A percentile compares a stretch with the other conserved stretches of the same genome.
phyloP scores from a whole-genome alignment of 768 basidiomycete species.

The Mrakia hoshinonis region DNA sequence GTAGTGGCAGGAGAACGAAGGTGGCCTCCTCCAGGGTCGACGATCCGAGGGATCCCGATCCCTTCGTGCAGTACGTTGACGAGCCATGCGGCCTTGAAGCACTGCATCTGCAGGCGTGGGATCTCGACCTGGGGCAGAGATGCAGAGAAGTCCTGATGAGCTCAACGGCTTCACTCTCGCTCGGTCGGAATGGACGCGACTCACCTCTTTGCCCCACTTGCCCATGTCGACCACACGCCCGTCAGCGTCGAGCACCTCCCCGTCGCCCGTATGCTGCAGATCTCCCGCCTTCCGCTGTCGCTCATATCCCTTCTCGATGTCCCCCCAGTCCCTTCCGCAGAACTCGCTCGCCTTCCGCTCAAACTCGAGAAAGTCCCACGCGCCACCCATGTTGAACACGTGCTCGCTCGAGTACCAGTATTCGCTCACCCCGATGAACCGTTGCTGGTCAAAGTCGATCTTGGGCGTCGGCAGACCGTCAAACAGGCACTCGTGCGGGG shows the following conservation, averaged over 20 bases:
- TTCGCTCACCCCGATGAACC: constrained; percentile 92
- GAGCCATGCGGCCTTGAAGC: constrained; percentile 99
- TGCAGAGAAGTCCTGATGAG: background rate
- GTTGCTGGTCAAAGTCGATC: constrained; percentile 71
- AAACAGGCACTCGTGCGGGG: constrained; percentile 59
- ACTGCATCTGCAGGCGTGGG: constrained; percentile 86
- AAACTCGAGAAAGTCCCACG: constrained; percentile 93
- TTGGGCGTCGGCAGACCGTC: constrained; percentile 86
- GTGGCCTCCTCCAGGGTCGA: constrained; percentile 46
- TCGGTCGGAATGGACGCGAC: constrained; percentile 30
- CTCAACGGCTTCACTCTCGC: background rate
- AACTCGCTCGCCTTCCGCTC: constrained; percentile 83
- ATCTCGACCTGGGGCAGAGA: constrained; percentile 54
- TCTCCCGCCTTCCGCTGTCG: constrained; percentile 46
- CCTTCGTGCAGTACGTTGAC: constrained; percentile 93
- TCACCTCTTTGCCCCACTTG: constrained; percentile 45
- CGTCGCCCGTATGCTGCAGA: constrained; percentile 45
- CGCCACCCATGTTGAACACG: constrained; percentile 73
- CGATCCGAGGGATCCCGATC: constrained; percentile 82
- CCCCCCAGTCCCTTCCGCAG: constrained; percentile 69
- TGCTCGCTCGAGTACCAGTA: constrained; percentile 99
- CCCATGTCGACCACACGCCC: constrained; percentile 23
- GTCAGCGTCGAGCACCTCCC: constrained; percentile 28
- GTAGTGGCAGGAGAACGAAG: background rate
- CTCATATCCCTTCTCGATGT: constrained; percentile 48